These are phyloP conservation scores for Talaromyces sp. DNA, from an alignment of 2,329 filamentous ascomycete genomes.

Conservation along the genomic window DNA sequence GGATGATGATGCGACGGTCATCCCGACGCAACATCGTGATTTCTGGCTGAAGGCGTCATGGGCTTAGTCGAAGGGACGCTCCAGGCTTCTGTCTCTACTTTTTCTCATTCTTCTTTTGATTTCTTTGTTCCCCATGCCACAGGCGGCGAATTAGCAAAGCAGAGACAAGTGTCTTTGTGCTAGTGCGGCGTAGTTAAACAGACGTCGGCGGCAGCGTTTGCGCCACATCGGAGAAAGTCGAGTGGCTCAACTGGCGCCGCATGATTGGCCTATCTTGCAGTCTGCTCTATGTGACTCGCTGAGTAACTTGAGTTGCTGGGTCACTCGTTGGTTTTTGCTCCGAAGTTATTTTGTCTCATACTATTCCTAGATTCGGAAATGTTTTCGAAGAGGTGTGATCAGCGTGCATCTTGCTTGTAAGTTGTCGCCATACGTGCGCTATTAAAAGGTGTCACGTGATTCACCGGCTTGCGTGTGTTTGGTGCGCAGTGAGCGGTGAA, in stretches of 20 bases:
- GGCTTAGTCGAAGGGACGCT: neutral
- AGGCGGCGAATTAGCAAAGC: neutral
- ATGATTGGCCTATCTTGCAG: neutral
- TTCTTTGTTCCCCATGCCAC: neutral
- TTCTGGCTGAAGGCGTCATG: neutral
- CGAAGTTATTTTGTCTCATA: too few species aligned
- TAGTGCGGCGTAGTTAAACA: neutral
- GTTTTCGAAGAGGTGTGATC: neutral
- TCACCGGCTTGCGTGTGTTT: neutral
- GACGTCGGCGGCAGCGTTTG: neutral
- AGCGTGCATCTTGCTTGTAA: neutral
- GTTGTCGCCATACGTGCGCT: neutral
- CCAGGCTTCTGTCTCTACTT: neutral
- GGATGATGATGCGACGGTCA: slow-evolving; percentile 66
- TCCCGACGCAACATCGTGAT: slow-evolving; percentile 33
- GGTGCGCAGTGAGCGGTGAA: neutral
- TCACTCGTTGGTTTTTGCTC: too few species aligned
- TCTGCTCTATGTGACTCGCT: neutral
- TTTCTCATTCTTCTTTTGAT: neutral
- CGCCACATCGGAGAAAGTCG: neutral
- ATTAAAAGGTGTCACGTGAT: neutral
- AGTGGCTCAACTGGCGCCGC: neutral
- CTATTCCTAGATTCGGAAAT: too few species aligned
- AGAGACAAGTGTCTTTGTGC: neutral
- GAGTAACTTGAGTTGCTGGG: too few species aligned